Evolutionary conservation across 805 yeast genomes (phyloP).

Genomic region (Wickerhamiella galacta): DNA sequence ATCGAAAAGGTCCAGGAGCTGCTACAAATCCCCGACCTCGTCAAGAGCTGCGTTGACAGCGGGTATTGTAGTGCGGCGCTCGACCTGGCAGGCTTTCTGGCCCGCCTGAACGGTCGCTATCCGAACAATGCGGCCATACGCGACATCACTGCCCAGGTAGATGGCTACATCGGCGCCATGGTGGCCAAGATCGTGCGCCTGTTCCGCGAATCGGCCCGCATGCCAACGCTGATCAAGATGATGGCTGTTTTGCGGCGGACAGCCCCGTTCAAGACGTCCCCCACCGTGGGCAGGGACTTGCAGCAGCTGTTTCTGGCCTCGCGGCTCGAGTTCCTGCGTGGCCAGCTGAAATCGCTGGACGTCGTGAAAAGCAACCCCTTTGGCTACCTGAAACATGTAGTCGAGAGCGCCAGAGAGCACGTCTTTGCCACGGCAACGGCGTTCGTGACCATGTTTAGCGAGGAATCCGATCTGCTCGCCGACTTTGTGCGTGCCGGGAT

Average conservation of each 20-base stretch:
- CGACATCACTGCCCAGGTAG: slow-evolving; percentile 37
- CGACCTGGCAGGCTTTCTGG: slow-evolving; percentile 60
- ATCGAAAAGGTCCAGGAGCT: slow-evolving; percentile 61
- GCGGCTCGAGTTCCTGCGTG: slow-evolving; percentile 47
- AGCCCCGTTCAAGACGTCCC: slow-evolving; percentile 18
- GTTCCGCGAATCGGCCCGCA: slow-evolving; percentile 59
- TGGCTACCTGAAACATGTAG: slow-evolving; percentile 54
- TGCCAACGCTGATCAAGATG: slow-evolving; percentile 62
- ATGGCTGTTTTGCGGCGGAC: slow-evolving; percentile 59
- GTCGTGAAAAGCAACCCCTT: slow-evolving; percentile 42
- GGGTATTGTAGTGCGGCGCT: slow-evolving; percentile 84
- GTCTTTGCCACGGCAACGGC: slow-evolving; percentile 58
- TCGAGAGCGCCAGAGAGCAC: slow-evolving; percentile 75
- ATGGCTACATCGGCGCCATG: slow-evolving; percentile 39
- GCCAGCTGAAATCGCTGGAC: slow-evolving; percentile 38
- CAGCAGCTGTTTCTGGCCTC: slow-evolving; percentile 50
- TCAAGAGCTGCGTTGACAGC: slow-evolving; percentile 65
- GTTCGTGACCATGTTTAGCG: slow-evolving; percentile 44
- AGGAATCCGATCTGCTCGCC: slow-evolving; percentile 17
- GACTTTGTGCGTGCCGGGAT: slow-evolving; percentile 18
- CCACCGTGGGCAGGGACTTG: slow-evolving; percentile 17
- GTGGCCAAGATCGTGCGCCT: slow-evolving; percentile 49
- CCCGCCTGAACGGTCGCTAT: slow-evolving; percentile 52
- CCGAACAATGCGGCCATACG: slow-evolving; percentile 40
- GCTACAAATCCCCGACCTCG: slow-evolving; percentile 67